Conservation (phyloP, 2,329 filamentous ascomycete species). For the Basipetospora chlamydospora region DNA sequence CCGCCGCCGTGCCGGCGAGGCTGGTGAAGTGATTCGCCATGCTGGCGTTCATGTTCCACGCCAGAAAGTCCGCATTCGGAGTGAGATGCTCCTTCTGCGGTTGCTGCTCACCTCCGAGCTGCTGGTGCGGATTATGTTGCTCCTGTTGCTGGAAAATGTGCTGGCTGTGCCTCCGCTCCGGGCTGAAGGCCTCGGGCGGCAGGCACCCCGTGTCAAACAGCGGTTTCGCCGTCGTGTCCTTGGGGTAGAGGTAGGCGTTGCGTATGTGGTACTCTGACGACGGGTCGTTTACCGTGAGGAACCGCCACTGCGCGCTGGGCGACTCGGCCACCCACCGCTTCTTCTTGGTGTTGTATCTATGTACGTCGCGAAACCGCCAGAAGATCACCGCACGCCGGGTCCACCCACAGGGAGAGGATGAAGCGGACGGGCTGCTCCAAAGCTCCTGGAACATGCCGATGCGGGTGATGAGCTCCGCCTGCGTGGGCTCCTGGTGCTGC, state of each 20-base stretch:
- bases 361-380: constrained; percentile 44
- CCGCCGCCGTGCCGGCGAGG: background rate
- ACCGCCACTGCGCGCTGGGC: constrained; percentile 30
- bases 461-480: constrained; percentile 36
- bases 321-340: constrained; percentile 8
- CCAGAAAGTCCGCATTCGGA: background rate
- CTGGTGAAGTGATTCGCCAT: background rate
- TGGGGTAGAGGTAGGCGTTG: constrained; percentile 17
- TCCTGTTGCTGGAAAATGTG: too few species aligned
- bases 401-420: constrained; percentile 21
- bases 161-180: too few species aligned
- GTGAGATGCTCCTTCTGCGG: background rate
- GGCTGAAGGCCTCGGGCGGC: constrained; percentile 5
- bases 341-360: constrained; percentile 21
- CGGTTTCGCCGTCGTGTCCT: background rate
- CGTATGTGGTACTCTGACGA: constrained; percentile 44
- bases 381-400: constrained; percentile 44
- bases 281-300: constrained; percentile 45
- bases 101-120: too few species aligned
- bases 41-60: constrained; percentile 1
- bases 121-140: too few species aligned
- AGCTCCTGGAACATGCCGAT: constrained; percentile 56
- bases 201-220: background rate
- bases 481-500: constrained; percentile 8
- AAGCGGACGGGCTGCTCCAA: constrained; percentile 34